phyloP scores from a whole-genome alignment of 768 basidiomycete genomes.

The Suillus plorans region DNA sequence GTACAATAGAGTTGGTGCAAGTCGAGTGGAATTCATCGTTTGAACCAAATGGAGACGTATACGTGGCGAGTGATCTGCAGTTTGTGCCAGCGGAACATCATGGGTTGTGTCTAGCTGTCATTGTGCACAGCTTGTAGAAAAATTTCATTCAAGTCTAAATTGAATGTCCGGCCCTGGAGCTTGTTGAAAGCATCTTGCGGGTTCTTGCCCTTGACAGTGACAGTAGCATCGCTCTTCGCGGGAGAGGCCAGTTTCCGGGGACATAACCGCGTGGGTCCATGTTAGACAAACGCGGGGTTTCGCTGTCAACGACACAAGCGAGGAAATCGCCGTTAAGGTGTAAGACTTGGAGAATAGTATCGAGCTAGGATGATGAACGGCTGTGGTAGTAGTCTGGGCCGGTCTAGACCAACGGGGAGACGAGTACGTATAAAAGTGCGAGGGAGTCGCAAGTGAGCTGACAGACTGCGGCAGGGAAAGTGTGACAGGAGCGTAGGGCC shows the following conservation, averaged over 20 bases:
- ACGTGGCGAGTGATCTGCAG: background rate
- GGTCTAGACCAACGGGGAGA: no score
- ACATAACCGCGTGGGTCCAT: background rate
- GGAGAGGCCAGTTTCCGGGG: background rate
- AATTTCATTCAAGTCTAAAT: background rate
- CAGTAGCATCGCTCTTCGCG: conserved; percentile 1
- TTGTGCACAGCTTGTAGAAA: background rate
- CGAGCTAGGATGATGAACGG: no score
- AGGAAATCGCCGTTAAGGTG: background rate
- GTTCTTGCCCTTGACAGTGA: background rate
- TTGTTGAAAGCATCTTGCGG: background rate
- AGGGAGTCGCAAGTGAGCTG: background rate
- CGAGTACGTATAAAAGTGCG: no score
- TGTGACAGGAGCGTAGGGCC: no score
- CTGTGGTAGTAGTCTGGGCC: no score
- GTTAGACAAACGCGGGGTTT: background rate
- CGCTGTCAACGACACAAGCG: background rate
- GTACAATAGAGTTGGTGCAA: conserved; percentile 28
- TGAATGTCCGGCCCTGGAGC: background rate
- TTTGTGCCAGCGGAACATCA: background rate
- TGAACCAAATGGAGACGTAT: background rate
- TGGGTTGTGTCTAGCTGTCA: background rate
- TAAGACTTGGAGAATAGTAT: no score
- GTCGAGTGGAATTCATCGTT: conserved; percentile 23
- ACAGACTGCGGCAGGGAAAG: background rate